Base-by-base conservation (phyloP, 495 filamentous ascomycete species). In the Xylaria flabelliformis region DNA sequence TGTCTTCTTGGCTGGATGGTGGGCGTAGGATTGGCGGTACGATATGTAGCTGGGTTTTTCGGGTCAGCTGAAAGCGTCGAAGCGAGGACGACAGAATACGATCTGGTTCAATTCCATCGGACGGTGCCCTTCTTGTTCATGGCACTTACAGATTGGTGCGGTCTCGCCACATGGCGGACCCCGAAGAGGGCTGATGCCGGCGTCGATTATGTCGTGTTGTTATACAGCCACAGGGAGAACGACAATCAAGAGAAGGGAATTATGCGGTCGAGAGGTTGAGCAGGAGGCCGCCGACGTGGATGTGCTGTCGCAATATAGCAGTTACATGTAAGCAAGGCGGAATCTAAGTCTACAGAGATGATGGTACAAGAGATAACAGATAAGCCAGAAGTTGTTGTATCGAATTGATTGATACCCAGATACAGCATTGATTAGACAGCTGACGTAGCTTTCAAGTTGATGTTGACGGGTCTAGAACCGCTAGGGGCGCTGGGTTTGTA, bases 21-120 rank as follows among this genome's bases (percentile, higher is more conserved):
- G 96, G 74, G 94, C 89, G 82, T 98, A 98, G 72, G 95, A 98
- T 83, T 98, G 96, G 70, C 96, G 94, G 85, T 98, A 99, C 78
- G 96, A 98, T 80, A 99, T 97, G 82, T 95, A 99, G 79, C 96
- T 98, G 77, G 42, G n/a, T n/a, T 29, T 17, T 12, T 56, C 24
- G 29, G 36, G 56, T 71, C 24, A 71, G 59, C 59, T 24, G 41
- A 46, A 44, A 19, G 41, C 29, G 48, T 42, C n/a, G 48, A 34
- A 29, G 48, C 17, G 13, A 17, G 42, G n/a, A 26, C 21, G 32
- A 55, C 24, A 32, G 26, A 32, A 29, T 29, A 8, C 7, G 26
- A 13, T 34, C 6, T 21, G 6, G 29, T 7, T 21, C 39, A 12
- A 42, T 44, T 44, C 39, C 9, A 21, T 9, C n/a, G 0, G n/a